Conservation (phyloP, 345 rosid genomes). For the Laguncularia racemosa region DNA sequence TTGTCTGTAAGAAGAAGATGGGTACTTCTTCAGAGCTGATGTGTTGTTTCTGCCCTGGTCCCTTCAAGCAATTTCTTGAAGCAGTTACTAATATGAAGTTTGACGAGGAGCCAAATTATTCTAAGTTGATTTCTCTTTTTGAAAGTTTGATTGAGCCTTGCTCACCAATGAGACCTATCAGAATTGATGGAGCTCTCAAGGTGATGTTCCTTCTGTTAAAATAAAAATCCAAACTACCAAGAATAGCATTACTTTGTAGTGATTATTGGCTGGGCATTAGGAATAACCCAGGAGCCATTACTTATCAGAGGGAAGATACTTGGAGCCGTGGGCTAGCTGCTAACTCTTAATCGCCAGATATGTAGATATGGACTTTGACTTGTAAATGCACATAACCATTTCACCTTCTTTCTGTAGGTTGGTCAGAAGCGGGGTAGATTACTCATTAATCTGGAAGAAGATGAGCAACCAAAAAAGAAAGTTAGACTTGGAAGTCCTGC, state of each 20-base stretch:
- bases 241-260: no score
- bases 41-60: slow-evolving; percentile 87
- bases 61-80: slow-evolving; percentile 80
- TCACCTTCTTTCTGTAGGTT: slow-evolving; percentile 33
- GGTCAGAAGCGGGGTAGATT: slow-evolving; percentile 81
- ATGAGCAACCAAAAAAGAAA: slow-evolving; percentile 87
- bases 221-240: neutral
- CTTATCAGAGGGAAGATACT: no score
- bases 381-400: neutral
- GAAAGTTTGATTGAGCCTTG: slow-evolving; percentile 69
- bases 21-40: slow-evolving; percentile 75
- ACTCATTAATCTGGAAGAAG: slow-evolving; percentile 71
- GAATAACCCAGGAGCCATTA: no score
- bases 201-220: slow-evolving; percentile 24
- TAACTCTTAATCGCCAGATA: no score
- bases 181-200: slow-evolving; percentile 97
- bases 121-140: slow-evolving; percentile 73
- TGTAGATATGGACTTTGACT: no score
- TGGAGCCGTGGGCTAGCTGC: no score
- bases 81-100: slow-evolving; percentile 88
- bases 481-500: slow-evolving; percentile 85
- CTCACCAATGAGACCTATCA: slow-evolving; percentile 60
- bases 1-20: slow-evolving; percentile 96
- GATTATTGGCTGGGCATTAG: no score
- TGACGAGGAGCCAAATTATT: slow-evolving; percentile 92